These are phyloP conservation scores for Fusarium sterilihyphosum DNA, from an alignment of 2,329 filamentous ascomycete species.

Conservation along the genomic window DNA sequence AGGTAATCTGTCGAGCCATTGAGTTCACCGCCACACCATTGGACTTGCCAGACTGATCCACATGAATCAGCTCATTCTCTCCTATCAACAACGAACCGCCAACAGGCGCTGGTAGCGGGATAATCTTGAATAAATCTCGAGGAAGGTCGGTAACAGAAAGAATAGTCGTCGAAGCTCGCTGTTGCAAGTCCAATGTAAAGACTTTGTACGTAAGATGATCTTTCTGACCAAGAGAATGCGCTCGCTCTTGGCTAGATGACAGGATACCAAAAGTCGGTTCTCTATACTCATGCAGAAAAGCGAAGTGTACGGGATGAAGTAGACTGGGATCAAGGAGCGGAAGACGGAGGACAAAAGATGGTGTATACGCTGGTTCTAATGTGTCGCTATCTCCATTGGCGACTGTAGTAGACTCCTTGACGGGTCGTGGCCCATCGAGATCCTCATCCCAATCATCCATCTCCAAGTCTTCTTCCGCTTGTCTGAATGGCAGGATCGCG, in stretches of 20 bases:
- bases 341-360: constrained; percentile 92
- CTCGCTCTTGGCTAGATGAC: constrained; percentile 78
- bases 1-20: constrained; percentile 83
- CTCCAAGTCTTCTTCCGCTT: constrained; percentile 85
- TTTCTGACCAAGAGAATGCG: constrained; percentile 82
- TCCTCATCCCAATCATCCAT: constrained; percentile 93
- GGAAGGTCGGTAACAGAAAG: constrained; percentile 87
- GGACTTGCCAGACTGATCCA: constrained; percentile 94
- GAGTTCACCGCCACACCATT: constrained; percentile 94
- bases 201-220: constrained; percentile 92
- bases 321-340: constrained; percentile 88
- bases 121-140: constrained; percentile 84
- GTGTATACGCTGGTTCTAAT: constrained; percentile 76
- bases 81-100: constrained; percentile 90
- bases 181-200: constrained; percentile 92
- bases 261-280: constrained; percentile 97
- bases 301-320: constrained; percentile 88
- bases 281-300: constrained; percentile 95
- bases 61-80: constrained; percentile 89
- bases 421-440: constrained; percentile 73
- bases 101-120: constrained; percentile 85
- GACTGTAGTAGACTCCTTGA: constrained; percentile 53
- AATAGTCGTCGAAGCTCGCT: constrained; percentile 91
- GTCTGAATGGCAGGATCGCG: constrained; percentile 92
- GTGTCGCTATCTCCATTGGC: constrained; percentile 50